Base-by-base conservation (phyloP, 2,329 filamentous ascomycete genomes). In the Arthrobotrys pseudoclavata region DNA sequence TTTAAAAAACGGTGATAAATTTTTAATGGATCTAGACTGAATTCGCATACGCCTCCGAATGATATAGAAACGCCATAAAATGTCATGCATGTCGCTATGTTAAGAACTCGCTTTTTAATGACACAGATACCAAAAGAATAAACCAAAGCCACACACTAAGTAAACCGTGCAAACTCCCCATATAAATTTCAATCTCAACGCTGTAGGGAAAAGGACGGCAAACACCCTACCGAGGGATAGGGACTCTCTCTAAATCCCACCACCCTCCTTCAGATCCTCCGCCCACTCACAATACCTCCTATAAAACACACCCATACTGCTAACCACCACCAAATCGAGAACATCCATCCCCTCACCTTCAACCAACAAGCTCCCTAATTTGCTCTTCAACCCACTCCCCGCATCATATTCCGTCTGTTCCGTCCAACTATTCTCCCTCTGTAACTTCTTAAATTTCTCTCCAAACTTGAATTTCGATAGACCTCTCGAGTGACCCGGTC, bases 241-340 rank as follows among this genome's bases (percentile, higher is more conserved):
- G 26, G 12, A 42, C 3, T 42, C 34, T 42, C 34, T 22, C 42
- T 62, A 61, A 6, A 69, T n/a, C 18, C 34, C 55, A 26, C 74
- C 66, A 24, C 66, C 61, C 34, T 77, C 74, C 37, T 24, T 64
- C 22, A 77, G 42, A 20, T 77, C 74, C 47, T 70, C 74, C 31
- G 50, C 52, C 80, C 80, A 81, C 7, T 68, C 78, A 81, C 93
- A 91, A 88, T 94, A 97, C 3, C 92, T 90, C 81, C 90, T 90
- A 94, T 95, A 98, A 93, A 94, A 99, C 15, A 98, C 86, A 0
- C 92, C 93, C 84, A 99, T 89, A 82, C 97, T 97, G 10, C 94
- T 92, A 3, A 95, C 93, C 20, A 99, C 93, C 0, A 97, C 86
- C 74, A 99, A 84, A 86, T 99, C 96, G 81, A 98, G 84, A 95